Evolutionary conservation across 169 alveolate genomes (phyloP).

Genomic region (Plasmodium gonderi): DNA sequence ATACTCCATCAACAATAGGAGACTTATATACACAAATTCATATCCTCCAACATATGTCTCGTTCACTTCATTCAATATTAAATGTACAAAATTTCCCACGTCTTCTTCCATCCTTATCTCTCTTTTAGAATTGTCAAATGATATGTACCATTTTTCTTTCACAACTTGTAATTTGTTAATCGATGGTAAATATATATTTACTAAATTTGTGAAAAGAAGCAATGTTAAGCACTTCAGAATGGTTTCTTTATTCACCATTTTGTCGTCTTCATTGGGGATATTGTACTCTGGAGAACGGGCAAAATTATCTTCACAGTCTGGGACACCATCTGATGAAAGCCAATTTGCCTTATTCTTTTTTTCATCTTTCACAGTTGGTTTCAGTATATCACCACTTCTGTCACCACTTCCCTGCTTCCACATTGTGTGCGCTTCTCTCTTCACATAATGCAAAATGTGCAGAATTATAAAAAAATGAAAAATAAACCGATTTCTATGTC

Average conservation of each 20-base stretch:
- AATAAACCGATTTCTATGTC: neutral
- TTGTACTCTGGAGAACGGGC: neutral
- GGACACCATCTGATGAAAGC: neutral
- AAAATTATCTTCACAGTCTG: neutral
- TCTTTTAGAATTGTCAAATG: neutral
- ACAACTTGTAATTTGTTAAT: neutral
- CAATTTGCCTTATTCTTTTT: neutral
- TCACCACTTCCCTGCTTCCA: neutral
- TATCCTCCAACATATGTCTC: slow-evolving; percentile 31
- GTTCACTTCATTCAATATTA: neutral
- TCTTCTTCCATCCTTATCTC: slow-evolving; percentile 7
- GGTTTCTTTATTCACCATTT: neutral
- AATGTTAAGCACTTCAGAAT: neutral
- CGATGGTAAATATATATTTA: slow-evolving; percentile 25
- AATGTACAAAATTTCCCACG: neutral
- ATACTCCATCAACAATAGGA: slow-evolving; percentile 23
- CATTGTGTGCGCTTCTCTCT: neutral
- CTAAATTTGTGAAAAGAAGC: slow-evolving; percentile 9
- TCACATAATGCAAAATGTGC: slow-evolving; percentile 7
- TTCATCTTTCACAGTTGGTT: neutral
- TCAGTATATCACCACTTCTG: neutral
- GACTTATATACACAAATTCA: slow-evolving; percentile 39
- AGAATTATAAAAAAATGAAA: slow-evolving; percentile 31
- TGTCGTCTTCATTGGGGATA: slow-evolving; percentile 13
- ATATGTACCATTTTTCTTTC: slow-evolving; percentile 6